Percentiles rank a stretch among this genome's conserved stretches.
Conservation (phyloP, 306 rosid genomes). For the Rosa chinensis region DNA sequence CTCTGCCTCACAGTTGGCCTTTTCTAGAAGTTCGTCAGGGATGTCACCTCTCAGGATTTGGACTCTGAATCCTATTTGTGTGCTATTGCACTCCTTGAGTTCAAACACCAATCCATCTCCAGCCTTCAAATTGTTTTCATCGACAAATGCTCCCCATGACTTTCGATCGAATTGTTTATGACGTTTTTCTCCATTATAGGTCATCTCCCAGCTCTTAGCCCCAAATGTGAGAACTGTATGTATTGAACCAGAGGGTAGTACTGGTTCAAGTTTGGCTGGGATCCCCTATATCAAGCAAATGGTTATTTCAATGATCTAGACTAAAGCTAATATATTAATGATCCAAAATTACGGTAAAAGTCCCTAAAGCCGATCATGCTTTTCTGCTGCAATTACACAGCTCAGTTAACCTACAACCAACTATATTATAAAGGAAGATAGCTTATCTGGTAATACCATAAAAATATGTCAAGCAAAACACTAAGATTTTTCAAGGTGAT, state of each 20-base stretch:
- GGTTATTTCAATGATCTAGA: conserved; percentile 12
- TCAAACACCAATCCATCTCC: conserved; percentile 72
- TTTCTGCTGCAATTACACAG: not conserved
- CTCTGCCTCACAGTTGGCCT: conserved; percentile 26
- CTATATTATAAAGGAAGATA: not conserved
- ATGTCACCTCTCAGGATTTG: conserved; percentile 74
- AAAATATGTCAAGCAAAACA: not conserved
- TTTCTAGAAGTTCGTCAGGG: conserved; percentile 31
- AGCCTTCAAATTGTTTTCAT: conserved; percentile 45
- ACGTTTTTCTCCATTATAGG: conserved; percentile 23
- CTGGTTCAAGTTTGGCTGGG: not conserved
- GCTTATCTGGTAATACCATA: not conserved
- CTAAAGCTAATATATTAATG: not conserved
- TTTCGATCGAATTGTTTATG: conserved; percentile 15
- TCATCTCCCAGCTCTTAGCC: conserved; percentile 46
- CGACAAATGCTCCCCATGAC: conserved; percentile 45
- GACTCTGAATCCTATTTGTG: conserved; percentile 38
- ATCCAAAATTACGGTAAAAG: not conserved
- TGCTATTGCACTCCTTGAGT: conserved; percentile 30
- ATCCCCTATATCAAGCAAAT: conserved; percentile 23
- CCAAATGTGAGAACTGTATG: conserved; percentile 29
- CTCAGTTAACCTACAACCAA: not conserved
- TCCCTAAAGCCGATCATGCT: not conserved
- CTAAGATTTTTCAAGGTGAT: not conserved
- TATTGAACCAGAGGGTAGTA: conserved; percentile 36